Evolutionary conservation across 139 green algal genomes (phyloP).

Genomic region (Coccomyxa sp.): DNA sequence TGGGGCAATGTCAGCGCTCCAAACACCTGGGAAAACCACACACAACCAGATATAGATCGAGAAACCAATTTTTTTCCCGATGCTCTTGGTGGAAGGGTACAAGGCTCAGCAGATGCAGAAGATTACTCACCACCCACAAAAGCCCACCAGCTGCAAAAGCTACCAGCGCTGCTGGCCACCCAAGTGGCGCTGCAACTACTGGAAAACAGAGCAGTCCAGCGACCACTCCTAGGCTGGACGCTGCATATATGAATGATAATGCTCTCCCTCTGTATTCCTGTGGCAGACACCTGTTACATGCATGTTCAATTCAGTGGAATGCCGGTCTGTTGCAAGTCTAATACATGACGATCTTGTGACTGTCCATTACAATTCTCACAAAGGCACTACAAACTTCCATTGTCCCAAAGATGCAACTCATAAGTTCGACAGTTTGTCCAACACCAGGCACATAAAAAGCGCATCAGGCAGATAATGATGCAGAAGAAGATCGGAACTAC

Average conservation of each 20-base stretch:
- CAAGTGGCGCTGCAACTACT: slow-evolving; percentile 20
- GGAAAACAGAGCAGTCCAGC: slow-evolving; percentile 42
- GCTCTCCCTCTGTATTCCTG: slow-evolving; percentile 14
- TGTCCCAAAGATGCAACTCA: no score
- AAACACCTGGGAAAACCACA: slow-evolving; percentile 21
- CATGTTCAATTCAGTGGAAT: not conserved
- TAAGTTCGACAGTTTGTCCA: no score
- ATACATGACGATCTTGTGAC: not conserved
- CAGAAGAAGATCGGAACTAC: not conserved
- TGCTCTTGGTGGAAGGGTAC: no score
- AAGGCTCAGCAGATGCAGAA: no score
- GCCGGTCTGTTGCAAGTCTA: not conserved
- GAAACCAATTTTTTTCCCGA: no score
- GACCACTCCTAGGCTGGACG: slow-evolving; percentile 62
- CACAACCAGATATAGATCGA: not conserved
- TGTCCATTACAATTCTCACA: not conserved
- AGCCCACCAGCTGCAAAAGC: slow-evolving; percentile 33
- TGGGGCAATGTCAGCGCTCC: not conserved
- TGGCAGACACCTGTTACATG: slow-evolving; percentile 40
- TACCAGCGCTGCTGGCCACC: slow-evolving; percentile 36
- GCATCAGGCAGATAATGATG: no score
- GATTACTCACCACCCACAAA: slow-evolving; percentile 19
- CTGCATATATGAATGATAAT: slow-evolving; percentile 42
- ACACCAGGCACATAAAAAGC: no score
- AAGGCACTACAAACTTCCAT: not conserved